Conservation (phyloP, 495 filamentous ascomycete species). For the Aspergillus heteromorphus region DNA sequence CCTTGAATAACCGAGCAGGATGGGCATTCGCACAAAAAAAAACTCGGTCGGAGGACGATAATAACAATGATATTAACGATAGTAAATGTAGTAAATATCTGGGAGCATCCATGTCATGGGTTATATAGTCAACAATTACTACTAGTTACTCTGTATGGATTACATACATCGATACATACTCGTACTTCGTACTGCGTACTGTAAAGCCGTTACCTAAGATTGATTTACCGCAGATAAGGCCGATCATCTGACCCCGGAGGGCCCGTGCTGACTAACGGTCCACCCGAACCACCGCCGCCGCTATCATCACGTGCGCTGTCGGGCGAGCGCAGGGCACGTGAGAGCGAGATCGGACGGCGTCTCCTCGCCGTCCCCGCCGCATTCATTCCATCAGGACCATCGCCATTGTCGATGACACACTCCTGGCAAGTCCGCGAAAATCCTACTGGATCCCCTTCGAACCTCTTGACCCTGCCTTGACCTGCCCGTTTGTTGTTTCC, state of each 20-base stretch:
- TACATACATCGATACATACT: too few relatives aligned
- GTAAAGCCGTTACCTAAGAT: too few relatives aligned
- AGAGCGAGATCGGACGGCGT: constrained; percentile 18
- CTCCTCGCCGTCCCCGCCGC: constrained; percentile 2
- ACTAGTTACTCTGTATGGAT: too few relatives aligned
- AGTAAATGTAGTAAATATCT: too few relatives aligned
- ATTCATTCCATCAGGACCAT: not conserved
- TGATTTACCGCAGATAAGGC: too few relatives aligned
- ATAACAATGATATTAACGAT: too few relatives aligned
- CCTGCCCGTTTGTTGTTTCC: not conserved
- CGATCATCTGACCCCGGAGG: not conserved
- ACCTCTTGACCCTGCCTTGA: not conserved
- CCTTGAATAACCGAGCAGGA: too few relatives aligned
- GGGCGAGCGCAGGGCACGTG: constrained; percentile 7
- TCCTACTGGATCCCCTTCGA: not conserved
- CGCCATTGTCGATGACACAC: not conserved
- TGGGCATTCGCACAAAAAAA: too few relatives aligned
- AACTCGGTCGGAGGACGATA: too few relatives aligned
- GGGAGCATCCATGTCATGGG: too few relatives aligned
- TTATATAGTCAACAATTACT: too few relatives aligned
- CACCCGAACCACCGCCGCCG: not conserved
- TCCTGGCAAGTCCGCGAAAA: not conserved
- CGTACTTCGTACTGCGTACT: too few relatives aligned
- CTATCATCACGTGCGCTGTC: constrained; percentile 9
- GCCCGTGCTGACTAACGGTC: not conserved